These are phyloP conservation scores for Thecaphora thlaspeos DNA, from an alignment of 1,284 basidiomycete species.

Conservation along the genomic window DNA sequence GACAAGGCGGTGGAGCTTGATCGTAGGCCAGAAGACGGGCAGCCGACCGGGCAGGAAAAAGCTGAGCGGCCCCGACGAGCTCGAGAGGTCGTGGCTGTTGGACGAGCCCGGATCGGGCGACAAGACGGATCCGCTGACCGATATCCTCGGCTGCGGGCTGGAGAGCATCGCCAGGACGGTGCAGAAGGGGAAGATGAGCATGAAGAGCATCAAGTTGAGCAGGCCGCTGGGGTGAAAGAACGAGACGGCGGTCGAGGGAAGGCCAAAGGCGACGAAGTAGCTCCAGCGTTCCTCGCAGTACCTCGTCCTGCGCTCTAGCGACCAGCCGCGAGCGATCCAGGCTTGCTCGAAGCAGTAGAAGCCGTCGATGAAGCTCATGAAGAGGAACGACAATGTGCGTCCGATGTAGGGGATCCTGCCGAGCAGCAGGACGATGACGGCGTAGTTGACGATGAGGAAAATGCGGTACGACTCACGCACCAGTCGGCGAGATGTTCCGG, in stretches of 20 bases:
- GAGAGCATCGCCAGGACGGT: slow-evolving; percentile 52
- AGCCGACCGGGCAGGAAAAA: slow-evolving; percentile 45
- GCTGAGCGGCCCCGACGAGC: slow-evolving; percentile 24
- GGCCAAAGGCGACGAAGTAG: slow-evolving; percentile 54
- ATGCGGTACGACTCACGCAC: slow-evolving; percentile 46
- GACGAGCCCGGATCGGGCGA: slow-evolving; percentile 12
- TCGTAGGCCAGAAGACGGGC: slow-evolving; percentile 53
- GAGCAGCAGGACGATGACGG: slow-evolving; percentile 36
- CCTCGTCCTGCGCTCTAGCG: slow-evolving; percentile 44
- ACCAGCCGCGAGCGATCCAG: slow-evolving; percentile 50
- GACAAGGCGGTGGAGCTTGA: slow-evolving; percentile 28
- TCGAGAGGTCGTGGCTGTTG: slow-evolving; percentile 3
- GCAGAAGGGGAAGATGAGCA: slow-evolving; percentile 55
- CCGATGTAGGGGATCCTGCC: slow-evolving; percentile 47
- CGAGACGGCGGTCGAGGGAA: slow-evolving; percentile 52
- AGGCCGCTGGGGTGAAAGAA: slow-evolving; percentile 56
- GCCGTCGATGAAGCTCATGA: slow-evolving; percentile 53
- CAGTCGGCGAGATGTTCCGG: slow-evolving; percentile 30
- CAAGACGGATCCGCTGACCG: slow-evolving; percentile 24
- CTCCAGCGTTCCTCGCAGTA: slow-evolving; percentile 55
- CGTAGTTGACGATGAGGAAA: slow-evolving; percentile 50
- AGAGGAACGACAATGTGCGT: slow-evolving; percentile 39
- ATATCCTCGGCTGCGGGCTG: slow-evolving; percentile 43
- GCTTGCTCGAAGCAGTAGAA: slow-evolving; percentile 57
- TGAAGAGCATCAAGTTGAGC: slow-evolving; percentile 56